Percentiles rank a stretch among this genome's conserved stretches.
Conservation (phyloP, 495 filamentous ascomycete species). For the Staphylotrichum longicolle region DNA sequence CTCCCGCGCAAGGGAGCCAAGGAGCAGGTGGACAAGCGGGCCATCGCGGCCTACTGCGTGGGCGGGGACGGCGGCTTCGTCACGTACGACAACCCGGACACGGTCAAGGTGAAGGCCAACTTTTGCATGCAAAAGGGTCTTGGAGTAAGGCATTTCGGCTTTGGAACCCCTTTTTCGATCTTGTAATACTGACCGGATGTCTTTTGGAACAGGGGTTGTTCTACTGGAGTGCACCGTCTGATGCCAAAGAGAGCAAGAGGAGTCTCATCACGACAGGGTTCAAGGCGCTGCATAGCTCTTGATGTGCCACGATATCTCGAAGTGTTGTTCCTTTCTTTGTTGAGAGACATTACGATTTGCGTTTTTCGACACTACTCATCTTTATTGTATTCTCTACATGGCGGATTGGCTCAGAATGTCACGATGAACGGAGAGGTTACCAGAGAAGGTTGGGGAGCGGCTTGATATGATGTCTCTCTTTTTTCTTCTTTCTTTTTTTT, state of each 20-base stretch:
- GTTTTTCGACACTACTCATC: background rate
- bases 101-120: constrained; percentile 79
- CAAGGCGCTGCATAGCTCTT: constrained; percentile 62
- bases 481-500: background rate
- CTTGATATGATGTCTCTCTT: background rate
- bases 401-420: background rate
- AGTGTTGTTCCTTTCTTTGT: background rate
- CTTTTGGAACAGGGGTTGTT: constrained; percentile 63
- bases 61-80: constrained; percentile 85
- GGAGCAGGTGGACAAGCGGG: constrained; percentile 65
- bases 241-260: constrained; percentile 59
- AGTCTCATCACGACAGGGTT: constrained; percentile 77
- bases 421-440: background rate
- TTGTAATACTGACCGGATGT: background rate
- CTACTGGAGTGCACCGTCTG: constrained; percentile 88
- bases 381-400: background rate
- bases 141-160: constrained; percentile 47
- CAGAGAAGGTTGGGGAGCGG: background rate
- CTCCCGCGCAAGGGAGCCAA: constrained; percentile 68
- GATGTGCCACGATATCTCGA: constrained; percentile 11
- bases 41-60: constrained; percentile 69
- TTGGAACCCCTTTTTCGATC: background rate
- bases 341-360: background rate
- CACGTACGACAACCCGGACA: constrained; percentile 80
- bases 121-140: constrained; percentile 74